A percentile compares a stretch with the other conserved stretches of the same genome.
phyloP scores from a whole-genome alignment of 768 basidiomycete genomes.

The Scleroderma bovista region DNA sequence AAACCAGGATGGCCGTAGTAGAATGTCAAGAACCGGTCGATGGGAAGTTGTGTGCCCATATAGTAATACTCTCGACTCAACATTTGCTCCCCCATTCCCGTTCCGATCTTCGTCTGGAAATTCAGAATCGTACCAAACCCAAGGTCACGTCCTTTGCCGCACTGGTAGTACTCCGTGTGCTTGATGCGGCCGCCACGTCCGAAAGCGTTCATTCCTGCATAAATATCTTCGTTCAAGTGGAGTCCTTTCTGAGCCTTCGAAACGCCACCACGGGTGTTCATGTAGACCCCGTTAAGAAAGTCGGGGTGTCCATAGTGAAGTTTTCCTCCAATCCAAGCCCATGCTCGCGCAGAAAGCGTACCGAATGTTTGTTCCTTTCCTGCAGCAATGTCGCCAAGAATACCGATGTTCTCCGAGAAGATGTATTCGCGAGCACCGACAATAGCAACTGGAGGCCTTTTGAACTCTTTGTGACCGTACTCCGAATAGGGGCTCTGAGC shows the following conservation, averaged over 20 bases:
- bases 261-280: slow-evolving; percentile 97
- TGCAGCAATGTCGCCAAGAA: slow-evolving; percentile 95
- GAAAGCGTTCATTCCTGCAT: slow-evolving; percentile 97
- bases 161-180: slow-evolving; percentile 99
- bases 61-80: slow-evolving; percentile 99
- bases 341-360: slow-evolving; percentile 89
- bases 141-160: slow-evolving; percentile 96
- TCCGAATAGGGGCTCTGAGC: slow-evolving; percentile 89
- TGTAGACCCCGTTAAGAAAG: slow-evolving; percentile 96
- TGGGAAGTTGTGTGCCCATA: slow-evolving; percentile 93
- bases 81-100: slow-evolving; percentile 99
- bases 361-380: slow-evolving; percentile 99
- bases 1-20: slow-evolving; percentile 99
- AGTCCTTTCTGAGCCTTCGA: slow-evolving; percentile 99
- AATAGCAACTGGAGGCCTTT: slow-evolving; percentile 86
- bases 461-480: slow-evolving; percentile 86
- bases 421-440: slow-evolving; percentile 99
- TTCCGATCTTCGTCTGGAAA: slow-evolving; percentile 99
- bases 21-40: slow-evolving; percentile 98
- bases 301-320: slow-evolving; percentile 99
- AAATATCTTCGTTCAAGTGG: slow-evolving; percentile 99
- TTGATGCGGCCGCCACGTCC: slow-evolving; percentile 97
- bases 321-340: slow-evolving; percentile 98
- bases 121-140: slow-evolving; percentile 99
- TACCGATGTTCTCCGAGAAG: slow-evolving; percentile 99